Base-by-base conservation (phyloP, 2,329 filamentous ascomycete species). In the Westerdykella ornata region DNA sequence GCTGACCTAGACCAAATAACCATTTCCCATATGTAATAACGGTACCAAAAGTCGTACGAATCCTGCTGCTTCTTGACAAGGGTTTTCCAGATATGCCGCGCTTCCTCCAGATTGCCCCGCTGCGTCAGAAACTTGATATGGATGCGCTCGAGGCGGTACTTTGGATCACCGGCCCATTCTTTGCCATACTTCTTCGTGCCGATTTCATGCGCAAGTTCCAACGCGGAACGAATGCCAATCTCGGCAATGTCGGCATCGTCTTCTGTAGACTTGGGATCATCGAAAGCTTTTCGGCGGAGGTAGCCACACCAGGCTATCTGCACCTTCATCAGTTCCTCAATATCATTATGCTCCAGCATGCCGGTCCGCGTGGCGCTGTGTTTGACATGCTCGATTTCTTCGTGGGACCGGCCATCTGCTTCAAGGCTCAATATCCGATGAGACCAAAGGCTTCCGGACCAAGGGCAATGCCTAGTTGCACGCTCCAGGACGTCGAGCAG, bases 281-380 rank as follows among this genome's bases (percentile, higher is more conserved):
- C 74, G 70, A 94, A 88, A 14, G 90, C 88, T 37, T 82, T 82
- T 17, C 92, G 84, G 51, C 90, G 88, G 15, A 98, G 75, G 54
- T 90, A 97, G 37, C 88, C 88, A 59, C 90, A 96, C 92, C 92
- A 98, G 0, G 89, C 84, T 39, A 87, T 81, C 58, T 96, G 88
- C 58, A 97, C 87, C 55, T 94, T 88, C 44, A 97, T 77, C 22
- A 96, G 81, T 51, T 89, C 85, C 37, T 88, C 81, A 75, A 96
- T 84, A 17, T 88, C 89, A 46, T 88, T 82, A 48, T 85, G 82
- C 61, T 94, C 88, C 4, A 97, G 74, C 32, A 94, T 74, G 7
- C 88, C 83, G 38, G 87, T 88, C 57, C 83, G 87, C 0, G 89
- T 97, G 5, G 92, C 92, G 33, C 82, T 82, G 64, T 96, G 88